Base-by-base conservation (phyloP, 768 basidiomycete species). In the Hebeloma cylindrosporum region DNA sequence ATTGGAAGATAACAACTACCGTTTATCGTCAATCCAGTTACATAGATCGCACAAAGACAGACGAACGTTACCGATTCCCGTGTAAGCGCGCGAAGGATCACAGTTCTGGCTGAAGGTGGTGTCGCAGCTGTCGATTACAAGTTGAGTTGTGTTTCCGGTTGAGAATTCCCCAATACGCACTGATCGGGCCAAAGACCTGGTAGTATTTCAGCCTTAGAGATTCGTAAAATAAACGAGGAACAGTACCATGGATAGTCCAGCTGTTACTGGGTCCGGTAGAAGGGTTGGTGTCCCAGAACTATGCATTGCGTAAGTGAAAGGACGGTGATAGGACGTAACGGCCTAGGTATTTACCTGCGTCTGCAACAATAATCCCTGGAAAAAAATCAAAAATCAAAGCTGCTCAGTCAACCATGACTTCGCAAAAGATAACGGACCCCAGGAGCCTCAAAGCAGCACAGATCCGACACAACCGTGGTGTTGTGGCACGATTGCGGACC, bases 241-340 rank as follows among this genome's bases (percentile, higher is more conserved):
- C n/a, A 25, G 8, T 46, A 80, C 85, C 83, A 42, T 85, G 85
- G 47, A 87, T 81, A 1, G 84, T 88, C 85, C 86, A 88, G 54
- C 79, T 82, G 54, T 83, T 53, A 7, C 59, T 60, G 4, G 86
- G 86, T 8, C 86, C 85, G 14, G 78, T 80, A 3, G 74, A 60
- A 0, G 82, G 78, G 35, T 78, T 54, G 2, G 79, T 83, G 50
- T 88, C 84, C 85, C 86, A 88, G 64, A 88, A 85, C 80, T 85
- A 60, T 16, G n/a, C n/a, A n/a, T n/a, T n/a, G n/a, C n/a, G n/a
- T n/a, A n/a, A n/a, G n/a, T n/a, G n/a, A n/a, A n/a, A n/a, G n/a
- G n/a, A n/a, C n/a, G n/a, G n/a, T 9, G 16, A 6, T 11, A n/a
- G 13, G 22, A 5, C 16, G 30, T 7, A 1, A 21, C 2, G 25